These are phyloP conservation scores for Trichosporon coremiiforme DNA, from an alignment of 1,284 basidiomycete species.

Conservation along the genomic window DNA sequence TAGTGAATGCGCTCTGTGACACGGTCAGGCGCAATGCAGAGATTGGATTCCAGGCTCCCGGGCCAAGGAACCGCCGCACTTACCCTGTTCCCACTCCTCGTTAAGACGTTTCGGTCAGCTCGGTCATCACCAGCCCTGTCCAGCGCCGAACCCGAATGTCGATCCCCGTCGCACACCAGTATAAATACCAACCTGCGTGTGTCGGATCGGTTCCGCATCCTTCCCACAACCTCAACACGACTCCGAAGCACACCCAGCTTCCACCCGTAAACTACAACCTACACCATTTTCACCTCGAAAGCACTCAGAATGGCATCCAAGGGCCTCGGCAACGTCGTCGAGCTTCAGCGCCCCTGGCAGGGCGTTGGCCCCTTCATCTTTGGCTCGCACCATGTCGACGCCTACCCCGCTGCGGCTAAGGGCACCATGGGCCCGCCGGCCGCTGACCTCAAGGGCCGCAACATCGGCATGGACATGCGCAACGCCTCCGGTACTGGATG, in stretches of 20 bases:
- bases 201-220: not conserved
- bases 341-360: constrained; percentile 16
- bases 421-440: constrained; percentile 22
- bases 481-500: constrained; percentile 21
- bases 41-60: not conserved
- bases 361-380: constrained; percentile 30
- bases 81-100: not conserved
- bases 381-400: constrained; percentile 26
- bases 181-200: constrained; percentile 2
- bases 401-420: constrained; percentile 22
- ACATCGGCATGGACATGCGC: constrained; percentile 26
- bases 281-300: not conserved
- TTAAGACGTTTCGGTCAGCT: not conserved
- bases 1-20: too few relatives aligned
- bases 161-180: not conserved
- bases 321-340: constrained; percentile 19
- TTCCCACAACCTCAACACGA: not conserved
- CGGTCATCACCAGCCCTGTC: not conserved
- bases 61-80: not conserved
- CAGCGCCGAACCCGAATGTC: not conserved
- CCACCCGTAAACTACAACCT: not conserved
- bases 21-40: too few relatives aligned
- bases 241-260: not conserved
- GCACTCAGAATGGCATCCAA: constrained; percentile 18
- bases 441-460: constrained; percentile 24